These are phyloP conservation scores for Paramecium primaurelia DNA, from an alignment of 73 alveolate species.

Conservation along the genomic window DNA sequence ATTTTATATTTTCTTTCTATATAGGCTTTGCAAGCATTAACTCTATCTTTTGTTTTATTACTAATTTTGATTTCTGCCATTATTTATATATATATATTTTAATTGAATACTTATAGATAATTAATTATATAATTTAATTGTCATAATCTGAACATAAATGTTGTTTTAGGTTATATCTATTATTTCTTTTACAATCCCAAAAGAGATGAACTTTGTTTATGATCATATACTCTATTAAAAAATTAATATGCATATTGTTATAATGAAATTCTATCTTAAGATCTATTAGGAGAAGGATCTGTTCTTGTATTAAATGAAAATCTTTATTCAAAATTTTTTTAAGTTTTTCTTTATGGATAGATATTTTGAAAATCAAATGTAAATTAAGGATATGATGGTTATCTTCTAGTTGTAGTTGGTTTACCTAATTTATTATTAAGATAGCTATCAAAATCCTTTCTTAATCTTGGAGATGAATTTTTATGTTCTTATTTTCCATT, in stretches of 20 bases:
- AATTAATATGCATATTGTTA: not conserved
- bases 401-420: not conserved
- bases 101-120: not conserved
- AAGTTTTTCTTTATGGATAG: not conserved
- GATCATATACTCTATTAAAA: not conserved
- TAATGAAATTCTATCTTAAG: slow-evolving; percentile 4
- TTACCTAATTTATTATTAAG: not conserved
- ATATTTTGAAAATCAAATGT: not conserved
- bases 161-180: not conserved
- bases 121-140: not conserved
- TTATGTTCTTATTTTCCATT: not conserved
- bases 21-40: slow-evolving; percentile 49
- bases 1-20: slow-evolving; percentile 36
- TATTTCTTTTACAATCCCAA: not conserved
- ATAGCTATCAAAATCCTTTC: not conserved
- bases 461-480: slow-evolving; percentile 10
- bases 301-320: not conserved
- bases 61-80: slow-evolving; percentile 25
- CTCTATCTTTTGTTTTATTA: slow-evolving; percentile 43
- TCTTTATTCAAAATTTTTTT: not conserved
- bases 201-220: not conserved
- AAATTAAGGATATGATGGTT: not conserved
- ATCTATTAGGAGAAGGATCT: not conserved
- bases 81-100: not conserved
- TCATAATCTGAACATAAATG: not conserved